Base-by-base conservation (phyloP, 2,329 filamentous ascomycete genomes). In the Mariannaea sp. region DNA sequence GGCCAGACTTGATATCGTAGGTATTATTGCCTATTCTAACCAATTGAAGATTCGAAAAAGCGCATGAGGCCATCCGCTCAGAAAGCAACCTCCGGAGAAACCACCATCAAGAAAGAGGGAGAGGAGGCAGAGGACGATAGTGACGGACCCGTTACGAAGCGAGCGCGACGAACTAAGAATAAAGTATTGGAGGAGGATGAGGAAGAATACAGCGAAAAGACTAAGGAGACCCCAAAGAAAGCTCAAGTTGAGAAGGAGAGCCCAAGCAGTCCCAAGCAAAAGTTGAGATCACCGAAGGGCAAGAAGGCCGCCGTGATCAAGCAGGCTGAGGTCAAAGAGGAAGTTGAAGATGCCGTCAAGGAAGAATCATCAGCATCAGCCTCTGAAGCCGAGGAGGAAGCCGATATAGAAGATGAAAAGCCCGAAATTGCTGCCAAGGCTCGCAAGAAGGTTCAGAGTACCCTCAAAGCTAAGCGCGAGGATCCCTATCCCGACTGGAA, bases 401-500 rank as follows among this genome's bases (percentile, higher is more conserved):
- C 65, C 0, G 82, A 82, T 20, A 13, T 47, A 26, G 77, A 84
- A 13, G 79, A 80, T 3, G 79, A 89, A 65, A 90, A 90, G 67
- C 85, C 90, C 2, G 85, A 87, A 60, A 72, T 86, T 40, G 84
- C 85, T 43, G 86, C 84, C 35, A 92, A 95, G 72, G 86, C 85
- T 40, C 85, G 90, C 38, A 84, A 93, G 71, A 90, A 90, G 70
- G 83, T 93, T 9, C 92, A 96, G 70, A 84, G 84, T 7, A 89
- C 87, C 41, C 75, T 96, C 53, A 86, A 86, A 67, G 77, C 82
- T 14, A 83, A 80, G 45, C 78, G 74, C 32, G 88, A 91, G 60
- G 89, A 96, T 65, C 86, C 89, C n/a, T 97, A 93, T 72, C 92
- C 92, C 1, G 93, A 99, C 72, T 99, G 94, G 94, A 89, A 91